These are phyloP conservation scores for Thuja plicata DNA, from an alignment of 83 land plant species.

Conservation along the genomic window DNA sequence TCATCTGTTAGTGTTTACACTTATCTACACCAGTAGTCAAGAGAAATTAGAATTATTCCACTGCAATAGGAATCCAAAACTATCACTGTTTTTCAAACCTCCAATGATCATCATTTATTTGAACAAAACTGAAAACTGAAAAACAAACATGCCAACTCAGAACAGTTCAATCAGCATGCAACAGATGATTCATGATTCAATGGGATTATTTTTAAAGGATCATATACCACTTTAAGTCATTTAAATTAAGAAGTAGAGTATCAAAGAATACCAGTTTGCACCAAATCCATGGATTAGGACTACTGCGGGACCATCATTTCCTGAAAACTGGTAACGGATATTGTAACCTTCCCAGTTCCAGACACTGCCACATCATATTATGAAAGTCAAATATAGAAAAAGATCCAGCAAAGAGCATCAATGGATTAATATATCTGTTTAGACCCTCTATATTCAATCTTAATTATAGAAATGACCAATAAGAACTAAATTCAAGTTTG, in stretches of 20 bases:
- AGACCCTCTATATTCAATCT: not conserved
- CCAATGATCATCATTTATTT: not conserved
- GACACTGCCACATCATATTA: conserved; percentile 36
- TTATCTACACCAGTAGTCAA: not conserved
- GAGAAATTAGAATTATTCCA: not conserved
- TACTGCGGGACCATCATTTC: conserved; percentile 75
- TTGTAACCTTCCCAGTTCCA: conserved; percentile 92
- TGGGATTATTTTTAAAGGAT: not conserved
- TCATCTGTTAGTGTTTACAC: not conserved
- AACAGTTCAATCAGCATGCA: conserved; percentile 3
- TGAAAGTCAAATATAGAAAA: conserved; percentile 6
- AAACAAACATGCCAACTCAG: not conserved
- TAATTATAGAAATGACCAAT: not conserved
- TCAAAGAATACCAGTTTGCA: conserved; percentile 81
- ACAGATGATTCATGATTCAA: not conserved
- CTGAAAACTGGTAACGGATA: conserved; percentile 88
- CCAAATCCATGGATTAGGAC: conserved; percentile 98
- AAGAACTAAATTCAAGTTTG: not conserved
- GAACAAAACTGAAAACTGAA: not conserved
- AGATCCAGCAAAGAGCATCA: not conserved
- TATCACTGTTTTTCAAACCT: not conserved
- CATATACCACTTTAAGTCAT: not conserved
- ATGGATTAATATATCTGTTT: not conserved
- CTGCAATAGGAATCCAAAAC: not conserved
- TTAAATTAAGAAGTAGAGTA: not conserved